A percentile compares a stretch with the other conserved stretches of the same genome.
These are phyloP conservation scores for Artemisia argyi DNA, from an alignment of 129 eudicot genomes.

Conservation along the genomic window DNA sequence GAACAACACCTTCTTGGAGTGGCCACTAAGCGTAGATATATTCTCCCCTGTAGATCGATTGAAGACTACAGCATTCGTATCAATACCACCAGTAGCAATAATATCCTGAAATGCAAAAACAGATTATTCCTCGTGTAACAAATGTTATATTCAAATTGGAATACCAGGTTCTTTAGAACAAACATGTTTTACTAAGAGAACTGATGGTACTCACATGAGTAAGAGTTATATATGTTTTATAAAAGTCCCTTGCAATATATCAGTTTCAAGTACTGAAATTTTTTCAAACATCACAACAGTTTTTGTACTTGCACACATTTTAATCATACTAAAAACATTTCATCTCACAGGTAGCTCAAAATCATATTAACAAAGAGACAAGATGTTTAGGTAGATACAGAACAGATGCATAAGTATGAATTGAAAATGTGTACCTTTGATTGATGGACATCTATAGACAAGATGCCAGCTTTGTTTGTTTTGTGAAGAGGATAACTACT, in stretches of 20 bases:
- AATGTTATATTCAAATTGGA: constrained; percentile 1
- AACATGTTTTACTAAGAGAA: not conserved
- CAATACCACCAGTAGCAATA: constrained; percentile 89
- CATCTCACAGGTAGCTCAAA: not conserved
- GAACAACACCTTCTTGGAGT: constrained; percentile 83
- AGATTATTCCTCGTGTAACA: constrained; percentile 11
- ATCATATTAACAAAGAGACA: not conserved
- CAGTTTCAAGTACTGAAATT: not conserved
- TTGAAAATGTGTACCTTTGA: constrained; percentile 56
- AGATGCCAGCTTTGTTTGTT: constrained; percentile 90
- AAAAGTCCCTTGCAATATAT: constrained; percentile 5
- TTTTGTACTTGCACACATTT: not conserved
- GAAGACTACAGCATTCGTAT: constrained; percentile 82
- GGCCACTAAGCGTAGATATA: constrained; percentile 91
- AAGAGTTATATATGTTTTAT: not conserved
- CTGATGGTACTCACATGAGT: not conserved
- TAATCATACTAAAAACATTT: not conserved
- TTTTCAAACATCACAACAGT: not conserved
- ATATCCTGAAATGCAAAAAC: constrained; percentile 52
- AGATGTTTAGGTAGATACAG: not conserved
- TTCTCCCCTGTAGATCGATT: constrained; percentile 82
- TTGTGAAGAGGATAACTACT: constrained; percentile 85
- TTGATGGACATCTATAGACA: constrained; percentile 74
- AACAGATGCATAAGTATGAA: not conserved
- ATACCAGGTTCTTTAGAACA: not conserved